phyloP scores from a whole-genome alignment of 1,284 basidiomycete species.

The Pholiota adiposa region DNA sequence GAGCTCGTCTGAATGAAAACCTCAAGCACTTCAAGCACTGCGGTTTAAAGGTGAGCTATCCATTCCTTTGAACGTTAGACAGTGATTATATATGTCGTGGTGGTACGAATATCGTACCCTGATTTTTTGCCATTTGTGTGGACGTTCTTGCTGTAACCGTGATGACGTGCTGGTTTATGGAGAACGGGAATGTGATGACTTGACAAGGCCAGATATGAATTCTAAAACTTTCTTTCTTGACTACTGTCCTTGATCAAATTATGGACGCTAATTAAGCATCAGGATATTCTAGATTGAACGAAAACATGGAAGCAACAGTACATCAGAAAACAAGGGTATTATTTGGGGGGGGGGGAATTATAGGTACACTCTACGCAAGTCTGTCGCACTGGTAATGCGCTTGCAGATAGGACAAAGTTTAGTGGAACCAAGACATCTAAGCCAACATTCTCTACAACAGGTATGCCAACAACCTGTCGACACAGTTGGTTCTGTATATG shows the following conservation, averaged over 20 bases:
- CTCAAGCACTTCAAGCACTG: not conserved
- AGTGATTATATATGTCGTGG: constrained; percentile 76
- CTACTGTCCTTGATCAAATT: not conserved
- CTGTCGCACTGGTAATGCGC: constrained; percentile 73
- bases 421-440: constrained; percentile 78
- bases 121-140: constrained; percentile 34
- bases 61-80: constrained; percentile 24
- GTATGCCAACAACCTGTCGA: constrained; percentile 89
- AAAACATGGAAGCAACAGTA: constrained; percentile 3
- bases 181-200: constrained; percentile 51
- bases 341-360: constrained; percentile 29
- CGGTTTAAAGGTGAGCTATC: constrained; percentile 32
- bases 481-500: constrained; percentile 75
- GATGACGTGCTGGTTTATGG: constrained; percentile 51
- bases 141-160: constrained; percentile 49
- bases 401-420: constrained; percentile 85
- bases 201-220: constrained; percentile 84
- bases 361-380: constrained; percentile 71
- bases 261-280: constrained; percentile 2
- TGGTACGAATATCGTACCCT: constrained; percentile 48
- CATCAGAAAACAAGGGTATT: constrained; percentile 2
- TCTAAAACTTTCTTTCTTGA: constrained; percentile 13
- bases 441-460: constrained; percentile 79
- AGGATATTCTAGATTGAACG: not conserved
- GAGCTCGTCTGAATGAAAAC: not conserved